Conservation (phyloP, 257 asterid species). For the Solanum sejunctum region DNA sequence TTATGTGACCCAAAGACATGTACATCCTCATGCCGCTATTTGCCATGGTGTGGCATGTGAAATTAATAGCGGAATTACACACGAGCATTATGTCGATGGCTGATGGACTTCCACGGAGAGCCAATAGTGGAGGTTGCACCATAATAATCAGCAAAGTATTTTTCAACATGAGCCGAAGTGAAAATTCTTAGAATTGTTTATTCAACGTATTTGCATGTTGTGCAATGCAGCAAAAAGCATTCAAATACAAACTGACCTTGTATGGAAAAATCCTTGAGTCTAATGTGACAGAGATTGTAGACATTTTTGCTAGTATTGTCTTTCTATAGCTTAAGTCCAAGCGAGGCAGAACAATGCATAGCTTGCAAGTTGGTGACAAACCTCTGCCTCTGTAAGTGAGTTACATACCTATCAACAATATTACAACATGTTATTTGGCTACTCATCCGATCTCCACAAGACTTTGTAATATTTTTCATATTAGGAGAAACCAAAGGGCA, state of each 20-base stretch:
- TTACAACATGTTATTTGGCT: slow-evolving; percentile 60
- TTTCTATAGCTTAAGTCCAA: slow-evolving; percentile 59
- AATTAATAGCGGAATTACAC: too few species aligned
- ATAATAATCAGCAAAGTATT: too few species aligned
- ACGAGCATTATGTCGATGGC: too few species aligned
- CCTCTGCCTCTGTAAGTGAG: slow-evolving; percentile 92
- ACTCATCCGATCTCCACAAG: slow-evolving; percentile 37
- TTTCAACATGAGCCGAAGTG: too few species aligned
- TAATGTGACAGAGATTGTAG: slow-evolving; percentile 61
- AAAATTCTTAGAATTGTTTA: too few species aligned
- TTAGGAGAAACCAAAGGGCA: slow-evolving; percentile 87
- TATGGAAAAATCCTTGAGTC: slow-evolving; percentile 94
- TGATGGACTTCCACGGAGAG: too few species aligned
- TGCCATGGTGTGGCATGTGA: too few species aligned
- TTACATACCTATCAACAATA: slow-evolving; percentile 54
- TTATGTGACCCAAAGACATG: too few species aligned
- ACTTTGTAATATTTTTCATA: slow-evolving; percentile 46
- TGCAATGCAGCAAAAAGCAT: background rate
- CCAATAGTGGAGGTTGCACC: too few species aligned
- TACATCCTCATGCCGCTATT: too few species aligned
- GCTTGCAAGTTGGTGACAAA: slow-evolving; percentile 97
- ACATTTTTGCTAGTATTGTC: slow-evolving; percentile 64
- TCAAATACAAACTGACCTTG: slow-evolving; percentile 57
- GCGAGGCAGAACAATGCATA: slow-evolving; percentile 80
- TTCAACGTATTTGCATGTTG: too few species aligned